Conservation (phyloP, 768 basidiomycete species). For the Infundibulicybe gibba region DNA sequence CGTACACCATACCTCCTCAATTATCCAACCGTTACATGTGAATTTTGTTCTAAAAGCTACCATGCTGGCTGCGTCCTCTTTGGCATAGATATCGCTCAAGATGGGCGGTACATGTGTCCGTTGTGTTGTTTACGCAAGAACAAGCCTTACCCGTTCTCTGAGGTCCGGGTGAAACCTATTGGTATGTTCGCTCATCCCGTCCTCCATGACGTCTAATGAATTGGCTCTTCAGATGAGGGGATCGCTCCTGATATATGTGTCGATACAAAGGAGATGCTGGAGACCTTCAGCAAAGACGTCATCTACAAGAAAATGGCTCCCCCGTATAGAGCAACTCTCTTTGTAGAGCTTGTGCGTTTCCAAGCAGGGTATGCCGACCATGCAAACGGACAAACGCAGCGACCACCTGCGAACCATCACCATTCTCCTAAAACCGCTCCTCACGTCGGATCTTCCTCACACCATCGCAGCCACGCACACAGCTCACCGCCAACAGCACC, state of each 20-base stretch:
- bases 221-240: slow-evolving; percentile 29
- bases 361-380: slow-evolving; percentile 52
- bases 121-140: slow-evolving; percentile 77
- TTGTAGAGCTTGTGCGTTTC: slow-evolving; percentile 69
- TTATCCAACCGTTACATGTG: slow-evolving; percentile 66
- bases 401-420: slow-evolving; percentile 17
- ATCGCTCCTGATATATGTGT: slow-evolving; percentile 59
- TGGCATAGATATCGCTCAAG: slow-evolving; percentile 25
- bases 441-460: slow-evolving; percentile 11
- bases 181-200: slow-evolving; percentile 33
- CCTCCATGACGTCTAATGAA: slow-evolving; percentile 6
- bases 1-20: slow-evolving; percentile 55
- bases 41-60: slow-evolving; percentile 60
- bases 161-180: slow-evolving; percentile 67
- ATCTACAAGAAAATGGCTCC: slow-evolving; percentile 64
- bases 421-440: slow-evolving; percentile 9
- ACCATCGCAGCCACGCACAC: slow-evolving; percentile 7
- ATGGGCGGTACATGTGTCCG: slow-evolving; percentile 58
- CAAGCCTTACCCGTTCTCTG: slow-evolving; percentile 65
- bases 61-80: slow-evolving; percentile 78
- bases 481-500: slow-evolving; percentile 12
- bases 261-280: slow-evolving; percentile 70
- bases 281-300: slow-evolving; percentile 68
- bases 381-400: slow-evolving; percentile 16
- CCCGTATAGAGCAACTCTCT: slow-evolving; percentile 64